phyloP scores from a whole-genome alignment of 495 filamentous ascomycete species.

The Penicillium turbatum region DNA sequence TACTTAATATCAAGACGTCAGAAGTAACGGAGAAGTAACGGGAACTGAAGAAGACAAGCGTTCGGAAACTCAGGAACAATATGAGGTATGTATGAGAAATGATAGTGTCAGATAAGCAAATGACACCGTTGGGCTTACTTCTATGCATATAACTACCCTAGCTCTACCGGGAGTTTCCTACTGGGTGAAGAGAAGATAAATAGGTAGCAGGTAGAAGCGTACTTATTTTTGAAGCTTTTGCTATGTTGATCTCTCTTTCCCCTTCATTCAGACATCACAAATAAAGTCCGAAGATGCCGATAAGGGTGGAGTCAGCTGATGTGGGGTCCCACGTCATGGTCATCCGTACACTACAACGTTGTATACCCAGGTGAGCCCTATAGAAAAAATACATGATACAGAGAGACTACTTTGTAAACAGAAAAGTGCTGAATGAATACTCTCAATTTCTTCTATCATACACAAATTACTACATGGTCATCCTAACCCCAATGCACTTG shows the following conservation, averaged over 20 bases:
- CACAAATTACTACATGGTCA: conserved; percentile 31
- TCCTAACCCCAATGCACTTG: conserved; percentile 12
- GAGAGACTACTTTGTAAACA: no score
- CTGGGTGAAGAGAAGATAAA: not conserved
- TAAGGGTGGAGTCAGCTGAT: conserved; percentile 9
- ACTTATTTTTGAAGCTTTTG: not conserved
- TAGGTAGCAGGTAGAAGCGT: not conserved
- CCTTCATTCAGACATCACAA: not conserved
- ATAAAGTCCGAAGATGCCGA: conserved; percentile 8
- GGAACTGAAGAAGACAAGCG: not conserved
- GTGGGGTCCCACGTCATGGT: conserved; percentile 5
- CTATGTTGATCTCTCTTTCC: not conserved
- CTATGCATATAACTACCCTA: not conserved
- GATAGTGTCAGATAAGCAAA: conserved; percentile 2
- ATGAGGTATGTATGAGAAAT: conserved; percentile 8
- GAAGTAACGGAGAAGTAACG: not conserved
- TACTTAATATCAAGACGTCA: not conserved
- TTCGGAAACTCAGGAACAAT: conserved; percentile 6
- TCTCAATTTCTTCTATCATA: conserved; percentile 31
- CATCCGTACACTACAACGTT: not conserved
- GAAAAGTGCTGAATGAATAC: conserved; percentile 4
- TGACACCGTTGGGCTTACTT: conserved; percentile 3
- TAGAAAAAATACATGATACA: no score
- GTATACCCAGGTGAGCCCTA: no score
- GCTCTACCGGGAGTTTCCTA: not conserved